phyloP scores from a whole-genome alignment of 2,329 filamentous ascomycete species.

The Teratosphaeria gauchensis region DNA sequence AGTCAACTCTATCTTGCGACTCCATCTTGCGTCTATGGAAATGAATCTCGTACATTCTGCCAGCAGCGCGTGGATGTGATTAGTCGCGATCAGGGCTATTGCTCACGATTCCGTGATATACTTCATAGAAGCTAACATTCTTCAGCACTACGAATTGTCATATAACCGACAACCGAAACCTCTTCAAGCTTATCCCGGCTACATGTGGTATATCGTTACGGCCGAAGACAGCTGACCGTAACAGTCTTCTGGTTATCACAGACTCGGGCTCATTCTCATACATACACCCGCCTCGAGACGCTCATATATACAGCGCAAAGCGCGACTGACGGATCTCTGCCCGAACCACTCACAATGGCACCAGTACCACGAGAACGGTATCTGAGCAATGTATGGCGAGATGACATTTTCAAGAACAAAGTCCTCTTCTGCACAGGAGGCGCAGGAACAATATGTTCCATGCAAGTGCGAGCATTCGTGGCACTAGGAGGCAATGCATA shows the following conservation, averaged over 20 bases:
- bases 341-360: constrained; percentile 45
- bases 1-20: background rate
- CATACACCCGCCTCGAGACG: background rate
- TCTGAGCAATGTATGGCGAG: constrained; percentile 73
- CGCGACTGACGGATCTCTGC: background rate
- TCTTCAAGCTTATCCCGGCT: background rate
- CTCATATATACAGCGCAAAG: no score
- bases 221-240: background rate
- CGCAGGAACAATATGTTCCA: constrained; percentile 86
- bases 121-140: no score
- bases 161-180: background rate
- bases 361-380: constrained; percentile 59
- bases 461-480: constrained; percentile 84
- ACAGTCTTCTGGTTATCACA: background rate
- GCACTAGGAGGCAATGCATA: constrained; percentile 86
- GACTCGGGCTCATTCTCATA: background rate
- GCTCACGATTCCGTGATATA: no score
- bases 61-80: no score
- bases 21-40: background rate
- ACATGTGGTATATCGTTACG: background rate
- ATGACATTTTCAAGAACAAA: constrained; percentile 78
- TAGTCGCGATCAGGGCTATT: no score
- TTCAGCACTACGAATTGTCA: no score
- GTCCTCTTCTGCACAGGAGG: constrained; percentile 94
- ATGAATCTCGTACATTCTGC: no score